A percentile compares a stretch with the other conserved stretches of the same genome.
Conservation (phyloP, 176 grass and related monocot species). For the Lolium rigidum region DNA sequence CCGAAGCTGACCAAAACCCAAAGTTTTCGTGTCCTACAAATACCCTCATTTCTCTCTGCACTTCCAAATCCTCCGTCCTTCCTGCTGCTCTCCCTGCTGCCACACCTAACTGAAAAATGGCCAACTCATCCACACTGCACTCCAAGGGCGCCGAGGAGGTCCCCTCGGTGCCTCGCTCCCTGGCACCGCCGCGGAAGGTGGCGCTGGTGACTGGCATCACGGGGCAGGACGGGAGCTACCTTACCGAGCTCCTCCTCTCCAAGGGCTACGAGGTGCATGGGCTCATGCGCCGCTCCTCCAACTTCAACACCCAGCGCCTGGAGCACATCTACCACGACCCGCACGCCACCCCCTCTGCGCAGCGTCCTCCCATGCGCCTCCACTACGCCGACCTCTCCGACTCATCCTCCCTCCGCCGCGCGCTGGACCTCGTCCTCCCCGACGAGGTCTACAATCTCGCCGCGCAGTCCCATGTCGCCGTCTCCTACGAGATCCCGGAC, state of each 20-base stretch:
- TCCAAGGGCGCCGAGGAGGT: constrained; percentile 35
- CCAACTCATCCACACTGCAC: constrained; percentile 31
- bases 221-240: constrained; percentile 95
- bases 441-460: constrained; percentile 99
- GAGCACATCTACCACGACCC: constrained; percentile 98
- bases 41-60: no score
- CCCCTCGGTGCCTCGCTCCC: constrained; percentile 22
- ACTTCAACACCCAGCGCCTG: constrained; percentile 92
- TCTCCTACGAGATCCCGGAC: constrained; percentile 96
- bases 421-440: constrained; percentile 77
- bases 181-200: constrained; percentile 67
- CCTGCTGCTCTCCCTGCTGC: no score
- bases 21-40: no score
- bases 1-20: no score
- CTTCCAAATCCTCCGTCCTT: no score
- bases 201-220: constrained; percentile 92
- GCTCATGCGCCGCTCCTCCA: constrained; percentile 94
- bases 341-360: constrained; percentile 57
- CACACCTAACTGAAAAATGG: constrained; percentile 16
- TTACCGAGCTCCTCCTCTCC: constrained; percentile 81
- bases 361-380: constrained; percentile 77
- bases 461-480: constrained; percentile 93
- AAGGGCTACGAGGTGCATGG: constrained; percentile 99
- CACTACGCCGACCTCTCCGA: constrained; percentile 99
- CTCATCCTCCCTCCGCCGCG: constrained; percentile 89